A percentile compares a stretch with the other conserved stretches of the same genome.
Conservation (phyloP, 345 rosid species). For the Heritiera fomes region DNA sequence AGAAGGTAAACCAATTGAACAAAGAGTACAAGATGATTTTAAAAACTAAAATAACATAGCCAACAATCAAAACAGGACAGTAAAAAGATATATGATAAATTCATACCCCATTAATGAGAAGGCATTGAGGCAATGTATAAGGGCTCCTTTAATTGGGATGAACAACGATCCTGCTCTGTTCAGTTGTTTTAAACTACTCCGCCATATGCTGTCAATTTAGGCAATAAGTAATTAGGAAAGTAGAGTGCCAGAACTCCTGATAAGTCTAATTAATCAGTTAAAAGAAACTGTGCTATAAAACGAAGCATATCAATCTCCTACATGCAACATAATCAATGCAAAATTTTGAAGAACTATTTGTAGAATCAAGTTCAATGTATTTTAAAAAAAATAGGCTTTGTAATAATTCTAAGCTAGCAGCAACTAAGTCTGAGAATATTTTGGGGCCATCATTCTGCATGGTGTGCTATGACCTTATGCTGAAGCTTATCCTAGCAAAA, state of each 20-base stretch:
- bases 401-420: conserved; percentile 2
- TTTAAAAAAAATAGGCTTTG: neutral
- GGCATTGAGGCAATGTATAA: conserved; percentile 36
- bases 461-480: neutral
- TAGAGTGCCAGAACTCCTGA: neutral
- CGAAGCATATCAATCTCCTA: neutral
- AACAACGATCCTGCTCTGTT: conserved; percentile 38
- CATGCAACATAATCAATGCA: neutral
- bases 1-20: conserved; percentile 25
- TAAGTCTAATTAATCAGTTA: neutral
- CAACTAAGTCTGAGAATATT: neutral
- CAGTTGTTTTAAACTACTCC: conserved; percentile 41
- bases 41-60: neutral
- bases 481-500: neutral
- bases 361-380: neutral
- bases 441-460: neutral
- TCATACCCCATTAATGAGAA: conserved; percentile 28
- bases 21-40: conserved; percentile 10
- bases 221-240: conserved; percentile 10
- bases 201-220: conserved; percentile 48
- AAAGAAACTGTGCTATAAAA: neutral
- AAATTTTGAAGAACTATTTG: neutral
- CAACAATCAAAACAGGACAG: neutral
- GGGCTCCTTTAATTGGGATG: conserved; percentile 38
- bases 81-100: neutral